Evolutionary conservation across 129 eudicot genomes (phyloP), one percentile per base, ranked within the genome.

Genomic region (Saussurea involucrata): DNA sequence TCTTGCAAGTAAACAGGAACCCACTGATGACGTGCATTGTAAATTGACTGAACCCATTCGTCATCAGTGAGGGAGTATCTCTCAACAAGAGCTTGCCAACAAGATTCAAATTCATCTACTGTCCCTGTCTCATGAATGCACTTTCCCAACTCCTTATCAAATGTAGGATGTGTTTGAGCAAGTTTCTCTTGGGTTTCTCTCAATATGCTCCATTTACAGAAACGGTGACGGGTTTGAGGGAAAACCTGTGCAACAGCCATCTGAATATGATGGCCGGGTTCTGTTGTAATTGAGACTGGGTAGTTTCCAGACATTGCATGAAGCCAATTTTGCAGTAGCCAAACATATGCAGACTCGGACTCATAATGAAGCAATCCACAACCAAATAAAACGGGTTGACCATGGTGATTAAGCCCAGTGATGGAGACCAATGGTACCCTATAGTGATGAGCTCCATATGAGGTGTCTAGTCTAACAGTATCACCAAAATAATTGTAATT

Each of bases 391-490:
- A 92, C 57, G 0, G 97, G 97, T 13, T 89, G 92, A 8, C 84
- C 91, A 69, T 92, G 97, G 80, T 92, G 95, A 75, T 92, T 92
- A 55, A 92, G 69, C 36, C 97, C 97, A 15, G 85, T 87, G 78
- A 92, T 76, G n/a, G 88, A 68, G n/a, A 80, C 89, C 61, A 92
- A 86, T 0, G 97, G 95, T 34, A 86, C 82, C 76, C 55, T 81
- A 42, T 69, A 76, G 7, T 79, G 71, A 68, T 73, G 74, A 37
- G 70, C 37, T 72, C 85, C 53, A 71, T 81, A 87, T 0, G 88
- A 74, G 8, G 92, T 84, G 71, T 89, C 89, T 4, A 92, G 78
- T 58, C 84, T 85, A 12, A 89, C 88, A n/a, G 95, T 85, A 81
- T 92, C 97, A 28, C 95, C 91, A 67, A 92, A 92, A 73, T 83